Evolutionary conservation across 495 filamentous ascomycete species (phyloP).

Genomic region (Aspergillus diversus): DNA sequence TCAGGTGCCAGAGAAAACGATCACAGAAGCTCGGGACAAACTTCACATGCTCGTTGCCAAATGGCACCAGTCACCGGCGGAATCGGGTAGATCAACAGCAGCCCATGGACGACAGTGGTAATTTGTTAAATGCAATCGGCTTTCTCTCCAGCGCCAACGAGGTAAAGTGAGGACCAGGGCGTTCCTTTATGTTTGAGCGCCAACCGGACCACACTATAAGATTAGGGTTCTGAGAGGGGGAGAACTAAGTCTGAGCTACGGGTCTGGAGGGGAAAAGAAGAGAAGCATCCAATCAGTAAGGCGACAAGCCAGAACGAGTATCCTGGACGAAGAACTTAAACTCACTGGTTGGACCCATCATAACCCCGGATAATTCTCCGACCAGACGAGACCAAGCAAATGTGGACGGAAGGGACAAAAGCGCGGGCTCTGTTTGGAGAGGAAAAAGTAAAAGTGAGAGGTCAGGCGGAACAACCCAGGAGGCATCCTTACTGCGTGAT

Average conservation of each 20-base stretch:
- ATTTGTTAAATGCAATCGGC: not conserved
- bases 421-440: not conserved
- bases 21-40: slow-evolving; percentile 11
- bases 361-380: not conserved
- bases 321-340: not conserved
- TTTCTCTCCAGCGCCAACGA: too few species aligned
- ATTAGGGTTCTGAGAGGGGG: slow-evolving; percentile 8
- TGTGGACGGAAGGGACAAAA: not conserved
- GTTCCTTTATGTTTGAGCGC: not conserved
- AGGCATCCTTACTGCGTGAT: not conserved
- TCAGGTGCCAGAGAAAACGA: slow-evolving; percentile 10
- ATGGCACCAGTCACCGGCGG: slow-evolving; percentile 24
- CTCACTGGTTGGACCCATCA: not conserved
- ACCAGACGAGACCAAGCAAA: slow-evolving; percentile 1
- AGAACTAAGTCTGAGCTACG: not conserved
- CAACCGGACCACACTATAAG: not conserved
- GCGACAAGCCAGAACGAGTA: not conserved
- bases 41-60: slow-evolving; percentile 24
- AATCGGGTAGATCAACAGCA: slow-evolving; percentile 15
- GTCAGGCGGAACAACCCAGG: not conserved
- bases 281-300: not conserved
- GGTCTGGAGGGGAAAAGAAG: not conserved
- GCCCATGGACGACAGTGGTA: slow-evolving; percentile 3
- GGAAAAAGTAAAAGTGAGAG: not conserved
- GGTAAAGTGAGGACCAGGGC: too few species aligned